phyloP scores from a whole-genome alignment of 2,329 filamentous ascomycete genomes.

The Beauveria pseudobassiana region DNA sequence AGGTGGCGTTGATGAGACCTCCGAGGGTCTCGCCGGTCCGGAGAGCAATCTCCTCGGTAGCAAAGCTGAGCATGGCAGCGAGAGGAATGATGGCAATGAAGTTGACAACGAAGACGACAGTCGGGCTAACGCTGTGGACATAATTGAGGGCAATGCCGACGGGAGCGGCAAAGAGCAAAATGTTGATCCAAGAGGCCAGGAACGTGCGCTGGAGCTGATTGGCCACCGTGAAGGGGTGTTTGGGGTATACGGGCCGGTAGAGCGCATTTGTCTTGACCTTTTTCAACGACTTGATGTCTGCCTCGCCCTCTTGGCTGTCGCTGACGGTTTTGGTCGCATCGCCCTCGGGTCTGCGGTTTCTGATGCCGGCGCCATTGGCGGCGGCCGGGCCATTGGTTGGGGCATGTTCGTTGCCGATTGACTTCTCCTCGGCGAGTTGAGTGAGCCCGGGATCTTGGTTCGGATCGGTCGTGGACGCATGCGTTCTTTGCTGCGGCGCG shows the following conservation, averaged over 20 bases:
- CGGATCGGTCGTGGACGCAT: slow-evolving; percentile 9
- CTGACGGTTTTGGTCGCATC: slow-evolving; percentile 14
- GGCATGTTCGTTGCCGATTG: slow-evolving; percentile 16
- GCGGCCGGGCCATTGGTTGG: slow-evolving; percentile 17
- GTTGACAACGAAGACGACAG: slow-evolving; percentile 77
- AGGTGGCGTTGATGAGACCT: slow-evolving; percentile 82
- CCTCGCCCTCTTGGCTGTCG: slow-evolving; percentile 14
- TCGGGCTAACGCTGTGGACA: slow-evolving; percentile 41
- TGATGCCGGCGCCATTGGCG: slow-evolving; percentile 18
- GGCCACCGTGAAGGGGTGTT: slow-evolving; percentile 48
- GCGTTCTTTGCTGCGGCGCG: slow-evolving; percentile 22
- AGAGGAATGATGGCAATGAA: slow-evolving; percentile 90
- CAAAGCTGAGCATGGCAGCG: slow-evolving; percentile 77
- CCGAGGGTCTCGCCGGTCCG: slow-evolving; percentile 78
- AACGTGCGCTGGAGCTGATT: slow-evolving; percentile 69
- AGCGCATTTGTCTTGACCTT: slow-evolving; percentile 32
- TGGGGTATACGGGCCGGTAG: slow-evolving; percentile 40
- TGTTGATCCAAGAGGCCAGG: slow-evolving; percentile 79
- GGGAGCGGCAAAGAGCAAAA: slow-evolving; percentile 71
- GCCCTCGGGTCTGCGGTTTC: slow-evolving; percentile 26
- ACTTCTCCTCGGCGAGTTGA: slow-evolving; percentile 17
- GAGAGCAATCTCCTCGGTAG: slow-evolving; percentile 83
- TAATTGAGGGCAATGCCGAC: slow-evolving; percentile 72
- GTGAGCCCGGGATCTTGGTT: slow-evolving; percentile 9
- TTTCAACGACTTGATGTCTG: slow-evolving; percentile 30